These are phyloP conservation scores for Alternaria atra DNA, from an alignment of 2,329 filamentous ascomycete genomes.

Conservation along the genomic window DNA sequence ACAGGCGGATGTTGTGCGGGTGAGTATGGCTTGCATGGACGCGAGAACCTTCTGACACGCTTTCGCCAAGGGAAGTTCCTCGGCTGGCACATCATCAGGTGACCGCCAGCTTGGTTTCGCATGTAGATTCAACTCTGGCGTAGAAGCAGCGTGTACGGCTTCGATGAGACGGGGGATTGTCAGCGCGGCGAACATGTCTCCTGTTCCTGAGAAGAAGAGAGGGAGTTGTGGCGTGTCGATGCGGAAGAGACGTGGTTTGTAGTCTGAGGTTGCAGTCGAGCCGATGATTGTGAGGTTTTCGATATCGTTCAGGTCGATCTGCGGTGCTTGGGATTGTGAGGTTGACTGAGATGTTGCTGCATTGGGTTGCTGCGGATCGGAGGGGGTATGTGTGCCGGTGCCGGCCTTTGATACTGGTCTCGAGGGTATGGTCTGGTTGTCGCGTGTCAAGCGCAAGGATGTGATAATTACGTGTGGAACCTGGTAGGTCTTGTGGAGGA, in stretches of 20 bases:
- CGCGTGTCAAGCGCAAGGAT: constrained; percentile 74
- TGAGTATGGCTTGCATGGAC: constrained; percentile 88
- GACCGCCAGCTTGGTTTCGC: constrained; percentile 75
- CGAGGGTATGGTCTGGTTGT: constrained; percentile 57
- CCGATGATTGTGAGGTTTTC: constrained; percentile 75
- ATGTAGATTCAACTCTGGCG: constrained; percentile 55
- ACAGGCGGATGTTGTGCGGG: constrained; percentile 71
- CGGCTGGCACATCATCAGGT: constrained; percentile 72
- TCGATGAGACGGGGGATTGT: constrained; percentile 88
- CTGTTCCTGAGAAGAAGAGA: constrained; percentile 94
- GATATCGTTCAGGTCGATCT: constrained; percentile 17
- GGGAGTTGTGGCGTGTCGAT: constrained; percentile 87
- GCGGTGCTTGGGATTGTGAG: neutral
- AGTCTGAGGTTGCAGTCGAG: constrained; percentile 72
- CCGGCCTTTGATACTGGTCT: constrained; percentile 45
- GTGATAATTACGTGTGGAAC: constrained; percentile 94
- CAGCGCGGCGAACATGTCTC: constrained; percentile 97
- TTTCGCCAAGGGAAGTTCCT: constrained; percentile 80
- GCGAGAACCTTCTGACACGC: constrained; percentile 88
- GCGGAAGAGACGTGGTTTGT: constrained; percentile 82
- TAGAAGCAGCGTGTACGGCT: constrained; percentile 66
- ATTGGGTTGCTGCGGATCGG: constrained; percentile 18
- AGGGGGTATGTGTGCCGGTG: constrained; percentile 35
- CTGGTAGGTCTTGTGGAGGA: constrained; percentile 77
- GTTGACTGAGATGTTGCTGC: constrained; percentile 23